phyloP scores from a whole-genome alignment of 2,329 filamentous ascomycete genomes.

The Neonectria punicea region DNA sequence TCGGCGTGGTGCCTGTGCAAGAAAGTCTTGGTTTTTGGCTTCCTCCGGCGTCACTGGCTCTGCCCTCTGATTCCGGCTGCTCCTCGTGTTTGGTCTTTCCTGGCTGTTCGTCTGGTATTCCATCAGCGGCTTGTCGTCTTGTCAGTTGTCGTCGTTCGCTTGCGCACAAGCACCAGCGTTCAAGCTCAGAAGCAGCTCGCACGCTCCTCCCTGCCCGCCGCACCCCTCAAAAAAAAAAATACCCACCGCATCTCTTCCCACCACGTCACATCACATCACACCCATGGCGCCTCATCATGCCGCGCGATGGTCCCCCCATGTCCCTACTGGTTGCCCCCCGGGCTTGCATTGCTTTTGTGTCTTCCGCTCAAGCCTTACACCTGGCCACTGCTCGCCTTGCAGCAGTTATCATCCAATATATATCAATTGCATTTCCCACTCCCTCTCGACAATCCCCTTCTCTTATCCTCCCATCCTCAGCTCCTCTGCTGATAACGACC shows the following conservation, averaged over 20 bases:
- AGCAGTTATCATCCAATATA: slow-evolving; percentile 26
- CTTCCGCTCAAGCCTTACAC: slow-evolving; percentile 13
- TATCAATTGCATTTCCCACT: slow-evolving; percentile 30
- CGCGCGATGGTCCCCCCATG: slow-evolving; percentile 28
- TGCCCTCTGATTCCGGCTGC: neutral
- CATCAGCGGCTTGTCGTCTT: neutral
- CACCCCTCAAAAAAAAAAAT: slow-evolving; percentile 23
- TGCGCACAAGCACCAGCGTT: neutral
- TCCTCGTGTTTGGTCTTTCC: neutral
- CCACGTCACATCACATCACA: slow-evolving; percentile 46
- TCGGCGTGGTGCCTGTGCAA: neutral
- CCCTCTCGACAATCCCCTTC: slow-evolving; percentile 25
- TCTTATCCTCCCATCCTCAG: slow-evolving; percentile 28
- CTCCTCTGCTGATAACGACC: slow-evolving; percentile 35
- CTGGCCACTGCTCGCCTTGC: slow-evolving; percentile 19
- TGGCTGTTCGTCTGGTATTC: neutral
- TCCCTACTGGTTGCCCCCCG: slow-evolving; percentile 29
- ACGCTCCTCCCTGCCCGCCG: slow-evolving; percentile 32
- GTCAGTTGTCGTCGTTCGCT: neutral
- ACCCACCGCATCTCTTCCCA: slow-evolving; percentile 41
- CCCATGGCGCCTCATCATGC: slow-evolving; percentile 35
- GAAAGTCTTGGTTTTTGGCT: neutral
- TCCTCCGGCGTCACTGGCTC: slow-evolving; percentile 2
- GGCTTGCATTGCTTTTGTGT: slow-evolving; percentile 36
- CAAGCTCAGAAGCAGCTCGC: neutral